phyloP scores from a whole-genome alignment of 2,329 filamentous ascomycete genomes.

The Fusarium xylarioides region DNA sequence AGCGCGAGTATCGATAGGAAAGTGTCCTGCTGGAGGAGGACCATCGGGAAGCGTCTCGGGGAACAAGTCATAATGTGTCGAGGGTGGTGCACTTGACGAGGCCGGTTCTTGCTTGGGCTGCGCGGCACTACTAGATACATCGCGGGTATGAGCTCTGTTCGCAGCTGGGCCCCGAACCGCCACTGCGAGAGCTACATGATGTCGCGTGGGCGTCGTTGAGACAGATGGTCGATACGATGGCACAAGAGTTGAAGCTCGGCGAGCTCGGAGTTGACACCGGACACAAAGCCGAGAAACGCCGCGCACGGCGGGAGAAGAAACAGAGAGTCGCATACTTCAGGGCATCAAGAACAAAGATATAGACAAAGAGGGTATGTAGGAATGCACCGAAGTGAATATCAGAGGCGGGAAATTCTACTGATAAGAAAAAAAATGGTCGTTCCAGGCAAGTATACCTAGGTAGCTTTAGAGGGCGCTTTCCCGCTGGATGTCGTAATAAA shows the following conservation, averaged over 20 bases:
- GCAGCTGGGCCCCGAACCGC: background rate
- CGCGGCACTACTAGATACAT: conserved; percentile 26
- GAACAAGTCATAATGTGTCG: conserved; percentile 88
- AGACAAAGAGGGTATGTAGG: background rate
- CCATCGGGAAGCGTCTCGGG: conserved; percentile 79
- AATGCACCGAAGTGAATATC: background rate
- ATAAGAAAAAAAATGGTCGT: background rate
- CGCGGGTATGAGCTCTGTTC: conserved; percentile 8
- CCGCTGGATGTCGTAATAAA: conserved; percentile 32
- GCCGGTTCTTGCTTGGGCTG: conserved; percentile 6
- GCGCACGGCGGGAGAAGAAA: conserved; percentile 37
- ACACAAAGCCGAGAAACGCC: conserved; percentile 47
- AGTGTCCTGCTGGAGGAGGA: conserved; percentile 79
- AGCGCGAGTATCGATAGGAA: conserved; percentile 74
- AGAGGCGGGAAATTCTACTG: background rate
- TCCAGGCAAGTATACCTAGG: background rate
- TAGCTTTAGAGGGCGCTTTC: background rate
- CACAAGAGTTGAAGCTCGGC: conserved; percentile 37
- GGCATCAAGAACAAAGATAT: background rate
- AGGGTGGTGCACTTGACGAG: conserved; percentile 28
- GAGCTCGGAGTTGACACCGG: conserved; percentile 46
- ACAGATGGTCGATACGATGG: conserved; percentile 25
- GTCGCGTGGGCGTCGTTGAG: conserved; percentile 1
- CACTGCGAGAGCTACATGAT: conserved; percentile 2
- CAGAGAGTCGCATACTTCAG: conserved; percentile 40